Conservation (phyloP, 1,139 yeast species). For the Blastobotrys illinoisensis region DNA sequence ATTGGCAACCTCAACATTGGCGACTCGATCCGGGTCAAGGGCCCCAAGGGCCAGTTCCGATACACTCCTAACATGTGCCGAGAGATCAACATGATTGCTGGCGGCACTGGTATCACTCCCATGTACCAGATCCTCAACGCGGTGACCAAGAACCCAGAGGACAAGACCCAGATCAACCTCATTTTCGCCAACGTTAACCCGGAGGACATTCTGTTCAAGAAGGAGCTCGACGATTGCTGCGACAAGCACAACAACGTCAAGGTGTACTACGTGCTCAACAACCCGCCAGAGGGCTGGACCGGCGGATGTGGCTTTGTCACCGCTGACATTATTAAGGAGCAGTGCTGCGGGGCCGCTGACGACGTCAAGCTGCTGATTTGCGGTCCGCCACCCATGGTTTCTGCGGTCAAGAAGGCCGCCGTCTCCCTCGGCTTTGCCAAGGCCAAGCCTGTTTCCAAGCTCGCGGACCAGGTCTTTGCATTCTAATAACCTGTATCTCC, state of each 20-base stretch:
- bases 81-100: constrained; percentile 82
- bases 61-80: constrained; percentile 77
- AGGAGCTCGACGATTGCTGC: constrained; percentile 70
- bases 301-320: constrained; percentile 83
- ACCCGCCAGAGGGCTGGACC: constrained; percentile 67
- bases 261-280: constrained; percentile 72
- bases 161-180: constrained; percentile 65
- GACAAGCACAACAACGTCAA: constrained; percentile 61
- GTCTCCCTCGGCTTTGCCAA: constrained; percentile 69
- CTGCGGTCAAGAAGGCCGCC: constrained; percentile 78
- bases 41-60: constrained; percentile 90
- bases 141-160: constrained; percentile 68
- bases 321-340: constrained; percentile 61
- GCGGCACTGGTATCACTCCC: constrained; percentile 95
- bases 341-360: constrained; percentile 59
- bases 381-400: constrained; percentile 91
- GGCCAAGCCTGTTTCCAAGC: constrained; percentile 86
- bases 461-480: constrained; percentile 89
- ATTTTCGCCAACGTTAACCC: constrained; percentile 75
- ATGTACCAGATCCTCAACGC: constrained; percentile 85
- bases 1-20: constrained; percentile 67
- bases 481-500: constrained; percentile 40
- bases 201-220: constrained; percentile 72
- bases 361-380: constrained; percentile 76
- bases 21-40: constrained; percentile 68